Conservation (phyloP, 768 basidiomycete species). For the Termitomyces eurrhizus region DNA sequence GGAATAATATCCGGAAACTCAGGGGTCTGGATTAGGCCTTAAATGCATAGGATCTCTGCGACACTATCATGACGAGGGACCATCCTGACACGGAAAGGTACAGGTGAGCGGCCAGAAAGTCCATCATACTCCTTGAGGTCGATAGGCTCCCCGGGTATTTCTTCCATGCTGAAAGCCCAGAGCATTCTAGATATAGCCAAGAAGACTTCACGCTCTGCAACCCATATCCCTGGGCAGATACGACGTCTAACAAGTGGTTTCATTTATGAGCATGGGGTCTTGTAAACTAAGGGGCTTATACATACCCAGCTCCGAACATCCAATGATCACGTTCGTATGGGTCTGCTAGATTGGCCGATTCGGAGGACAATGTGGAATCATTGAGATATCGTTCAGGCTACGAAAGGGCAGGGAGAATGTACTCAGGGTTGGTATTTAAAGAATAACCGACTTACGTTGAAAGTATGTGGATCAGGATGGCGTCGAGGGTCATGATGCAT, state of each 20-base stretch:
- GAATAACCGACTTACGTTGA: constrained; percentile 20
- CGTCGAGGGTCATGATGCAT: constrained; percentile 33
- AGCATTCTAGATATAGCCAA: constrained; percentile 42
- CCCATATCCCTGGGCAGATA: constrained; percentile 41
- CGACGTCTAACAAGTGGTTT: constrained; percentile 22
- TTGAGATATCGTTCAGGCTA: constrained; percentile 44
- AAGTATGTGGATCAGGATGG: constrained; percentile 36
- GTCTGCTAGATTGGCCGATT: constrained; percentile 39
- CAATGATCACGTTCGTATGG: constrained; percentile 46
- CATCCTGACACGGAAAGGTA: constrained; percentile 36
- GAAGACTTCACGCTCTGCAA: constrained; percentile 44
- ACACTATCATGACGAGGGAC: constrained; percentile 28
- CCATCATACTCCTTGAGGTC: constrained; percentile 46
- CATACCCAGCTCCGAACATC: constrained; percentile 46
- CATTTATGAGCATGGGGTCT: neutral
- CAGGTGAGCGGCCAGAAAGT: constrained; percentile 39
- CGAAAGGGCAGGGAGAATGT: neutral
- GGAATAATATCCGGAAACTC: neutral
- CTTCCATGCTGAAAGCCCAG: constrained; percentile 42
- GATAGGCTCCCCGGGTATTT: constrained; percentile 38
- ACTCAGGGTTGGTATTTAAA: neutral
- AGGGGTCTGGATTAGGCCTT: neutral
- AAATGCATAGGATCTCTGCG: constrained; percentile 19
- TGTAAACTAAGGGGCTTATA: constrained; percentile 5
- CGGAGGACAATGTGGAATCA: constrained; percentile 33